Base-by-base conservation (phyloP, 495 filamentous ascomycete species). In the Lasiosphaeria hispida region DNA sequence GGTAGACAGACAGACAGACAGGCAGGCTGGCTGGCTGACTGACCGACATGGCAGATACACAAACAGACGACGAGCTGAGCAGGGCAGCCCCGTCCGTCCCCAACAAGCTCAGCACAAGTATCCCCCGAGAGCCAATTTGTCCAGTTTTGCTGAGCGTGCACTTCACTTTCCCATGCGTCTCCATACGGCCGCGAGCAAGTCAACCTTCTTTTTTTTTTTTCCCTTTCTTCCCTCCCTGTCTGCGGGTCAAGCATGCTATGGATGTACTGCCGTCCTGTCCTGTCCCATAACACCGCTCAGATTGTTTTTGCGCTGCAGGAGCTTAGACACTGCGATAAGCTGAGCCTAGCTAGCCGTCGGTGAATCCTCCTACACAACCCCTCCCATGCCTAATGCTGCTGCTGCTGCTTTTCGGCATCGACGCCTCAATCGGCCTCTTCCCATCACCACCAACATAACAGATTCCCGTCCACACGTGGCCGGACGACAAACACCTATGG, bases 261-360 rank as follows among this genome's bases (percentile, higher is more conserved):
- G 17, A 44, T 17, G 17, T n/a, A n/a, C 42, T 44, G 42, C 9
- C 9, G 42, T 5, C 42, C 42, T 17, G 42, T 44, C 42, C 42
- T 18, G 42, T 17, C 23, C 23, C 15, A 14, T 44, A 14, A 44
- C 42, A 44, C 14, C 23, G 42, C 42, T n/a, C n/a, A 44, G 15
- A 44, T 61, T 60, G 51, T 30, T 53, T 60, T 53, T 55, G 23
- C 23, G 23, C 23, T 5, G 5, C 5, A 48, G 57, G 52, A 48
- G 53, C 38, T 56, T 56, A 58, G 52, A 59, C 35, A 53, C 52
- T 53, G 60, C 55, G 60, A 59, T 63, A 63, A 63, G 58, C 57
- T 50, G 47, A 56, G 45, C 45, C 42, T 42, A 54, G 52, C 39
- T 13, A 56, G 54, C 55, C 53, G 43, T 50, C 13, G 42, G 41